Base-by-base conservation (phyloP, 257 asterid species). In the Capsicum chinense region DNA sequence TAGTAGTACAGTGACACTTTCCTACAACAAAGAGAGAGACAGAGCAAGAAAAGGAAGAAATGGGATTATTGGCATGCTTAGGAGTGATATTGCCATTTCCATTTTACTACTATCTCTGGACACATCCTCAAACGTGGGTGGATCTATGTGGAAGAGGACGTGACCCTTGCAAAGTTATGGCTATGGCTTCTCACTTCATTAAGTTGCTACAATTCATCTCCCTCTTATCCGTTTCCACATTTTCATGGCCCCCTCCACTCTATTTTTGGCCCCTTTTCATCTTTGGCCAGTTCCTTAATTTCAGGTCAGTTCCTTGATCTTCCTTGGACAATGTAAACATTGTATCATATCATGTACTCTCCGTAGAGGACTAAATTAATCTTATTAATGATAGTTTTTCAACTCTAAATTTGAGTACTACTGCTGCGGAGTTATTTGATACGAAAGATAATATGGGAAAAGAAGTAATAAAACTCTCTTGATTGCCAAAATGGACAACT, bases 201-300 rank as follows among this genome's bases (percentile, higher is more conserved):
- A 97, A 97, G 91, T 57, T 92, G 37, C 42, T 95, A 59, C 99
- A 97, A 86, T 88, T 95, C 84, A 7, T 88, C 7, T 90, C 98
- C 70, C 89, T 97, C 3, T 86, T 86, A 9, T 89, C 95, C 3
- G 99, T 97, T 26, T 91, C 98, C 80, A 84, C 91, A 17, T 85
- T 95, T 64, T 91, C 92, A n/a, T 95, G 98, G 97, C 98, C 99
- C 68, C 99, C 98, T 67, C 97, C 98, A 0, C 44, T 92, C 87
- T 94, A 89, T 90, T 94, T 94, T 88, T 96, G 97, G 97, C 94
- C 93, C 19, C 95, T 94, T 83, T 92, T 96, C 84, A 1, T 92
- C 17, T 88, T 88, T 64, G 98, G 99, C 39, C 98, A 97, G 90
- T 94, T 95, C 84, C 95, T 97, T 68, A 97, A 97, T 86, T 89